phyloP scores from a whole-genome alignment of 306 rosid species.

The Coriaria nepalensis region DNA sequence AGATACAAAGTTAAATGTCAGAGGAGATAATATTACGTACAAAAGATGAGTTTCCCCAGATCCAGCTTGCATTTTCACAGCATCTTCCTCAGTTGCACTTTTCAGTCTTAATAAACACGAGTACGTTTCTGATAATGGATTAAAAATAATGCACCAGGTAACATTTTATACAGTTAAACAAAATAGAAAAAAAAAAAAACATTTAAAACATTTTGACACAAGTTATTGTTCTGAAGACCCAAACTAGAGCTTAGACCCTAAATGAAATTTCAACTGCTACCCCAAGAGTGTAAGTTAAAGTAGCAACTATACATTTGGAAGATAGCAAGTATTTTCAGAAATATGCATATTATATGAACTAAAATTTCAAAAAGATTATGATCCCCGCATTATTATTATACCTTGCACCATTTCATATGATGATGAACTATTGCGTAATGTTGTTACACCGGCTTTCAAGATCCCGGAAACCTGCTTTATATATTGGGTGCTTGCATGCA shows the following conservation, averaged over 20 bases:
- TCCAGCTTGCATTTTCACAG: slow-evolving; percentile 81
- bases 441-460: slow-evolving; percentile 72
- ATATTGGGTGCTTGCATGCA: slow-evolving; percentile 83
- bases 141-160: slow-evolving; percentile 6
- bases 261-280: too few relatives aligned
- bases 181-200: slow-evolving; percentile 7
- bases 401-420: slow-evolving; percentile 91
- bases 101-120: slow-evolving; percentile 71
- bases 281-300: too few relatives aligned
- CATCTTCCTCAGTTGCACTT: slow-evolving; percentile 75
- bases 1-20: background rate
- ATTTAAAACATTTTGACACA: background rate
- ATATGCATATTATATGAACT: too few relatives aligned
- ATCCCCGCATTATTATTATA: slow-evolving; percentile 12
- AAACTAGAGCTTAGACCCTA: too few relatives aligned
- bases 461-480: slow-evolving; percentile 89
- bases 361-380: too few relatives aligned
- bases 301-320: too few relatives aligned
- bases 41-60: slow-evolving; percentile 82
- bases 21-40: slow-evolving; percentile 34
- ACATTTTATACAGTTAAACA: background rate
- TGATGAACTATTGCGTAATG: slow-evolving; percentile 67
- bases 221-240: too few relatives aligned
- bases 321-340: too few relatives aligned
- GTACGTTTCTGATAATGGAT: slow-evolving; percentile 53